phyloP scores from a whole-genome alignment of 345 rosid species.

The Populus simonii region DNA sequence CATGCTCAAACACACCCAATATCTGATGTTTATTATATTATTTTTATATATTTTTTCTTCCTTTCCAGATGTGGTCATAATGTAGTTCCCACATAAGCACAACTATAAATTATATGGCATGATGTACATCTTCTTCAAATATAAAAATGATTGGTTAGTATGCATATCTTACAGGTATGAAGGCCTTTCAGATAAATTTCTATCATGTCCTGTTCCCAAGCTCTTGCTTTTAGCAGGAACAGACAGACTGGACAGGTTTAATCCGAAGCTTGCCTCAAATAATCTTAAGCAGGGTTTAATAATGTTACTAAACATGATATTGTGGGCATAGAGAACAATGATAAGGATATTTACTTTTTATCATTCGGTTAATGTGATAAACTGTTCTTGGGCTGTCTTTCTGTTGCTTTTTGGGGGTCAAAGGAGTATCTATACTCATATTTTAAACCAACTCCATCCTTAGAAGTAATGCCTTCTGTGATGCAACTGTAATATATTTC shows the following conservation, averaged over 20 bases:
- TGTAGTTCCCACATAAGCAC: background rate
- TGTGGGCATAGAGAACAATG: too few species aligned
- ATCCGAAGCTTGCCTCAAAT: slow-evolving; percentile 3
- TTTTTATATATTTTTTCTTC: background rate
- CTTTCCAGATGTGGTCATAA: background rate
- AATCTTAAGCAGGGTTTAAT: background rate
- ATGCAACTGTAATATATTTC: background rate
- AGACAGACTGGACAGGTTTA: slow-evolving; percentile 81
- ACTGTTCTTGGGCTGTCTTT: background rate
- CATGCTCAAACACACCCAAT: background rate
- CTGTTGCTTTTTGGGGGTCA: background rate
- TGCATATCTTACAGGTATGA: slow-evolving; percentile 67
- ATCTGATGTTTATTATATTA: background rate
- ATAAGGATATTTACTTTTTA: too few species aligned
- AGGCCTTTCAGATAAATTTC: slow-evolving; percentile 85
- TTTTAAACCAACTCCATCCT: background rate
- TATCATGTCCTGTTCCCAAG: slow-evolving; percentile 82
- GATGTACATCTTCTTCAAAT: slow-evolving; percentile 2
- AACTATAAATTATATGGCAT: background rate
- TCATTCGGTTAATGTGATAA: too few species aligned
- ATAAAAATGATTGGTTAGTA: background rate
- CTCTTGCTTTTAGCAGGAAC: slow-evolving; percentile 85
- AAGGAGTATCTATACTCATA: background rate
- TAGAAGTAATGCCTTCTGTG: background rate
- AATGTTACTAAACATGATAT: background rate